phyloP scores from a whole-genome alignment of 352 stramenopile genomes.

The Thalassiosira pacifica region DNA sequence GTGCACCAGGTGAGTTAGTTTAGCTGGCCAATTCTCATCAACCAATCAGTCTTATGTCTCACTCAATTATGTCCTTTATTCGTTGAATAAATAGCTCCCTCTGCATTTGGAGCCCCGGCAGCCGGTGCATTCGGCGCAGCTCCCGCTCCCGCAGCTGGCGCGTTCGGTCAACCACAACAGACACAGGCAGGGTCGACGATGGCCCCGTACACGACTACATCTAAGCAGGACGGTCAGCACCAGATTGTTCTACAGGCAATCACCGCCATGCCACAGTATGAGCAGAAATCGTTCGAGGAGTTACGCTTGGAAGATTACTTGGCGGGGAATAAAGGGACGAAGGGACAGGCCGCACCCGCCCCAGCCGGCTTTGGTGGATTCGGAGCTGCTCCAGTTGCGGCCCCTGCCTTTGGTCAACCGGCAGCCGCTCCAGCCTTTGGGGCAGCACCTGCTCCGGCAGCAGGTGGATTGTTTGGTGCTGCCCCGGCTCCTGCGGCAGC shows the following conservation, averaged over 20 bases:
- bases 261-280: constrained; percentile 85
- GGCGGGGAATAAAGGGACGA: constrained; percentile 77
- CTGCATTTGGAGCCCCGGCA: constrained; percentile 22
- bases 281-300: constrained; percentile 87
- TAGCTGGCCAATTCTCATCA: neutral
- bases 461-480: constrained; percentile 63
- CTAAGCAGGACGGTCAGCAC: constrained; percentile 72
- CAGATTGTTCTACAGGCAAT: constrained; percentile 85
- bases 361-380: constrained; percentile 59
- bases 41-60: no score
- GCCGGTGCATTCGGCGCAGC: constrained; percentile 32
- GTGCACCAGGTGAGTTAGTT: constrained; percentile 9
- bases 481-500: constrained; percentile 43
- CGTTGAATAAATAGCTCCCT: constrained; percentile 9
- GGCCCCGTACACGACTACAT: constrained; percentile 73
- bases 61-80: neutral
- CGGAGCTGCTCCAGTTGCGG: constrained; percentile 46
- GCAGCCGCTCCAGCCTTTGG: constrained; percentile 45
- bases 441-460: constrained; percentile 37
- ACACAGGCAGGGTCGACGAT: constrained; percentile 58
- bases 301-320: constrained; percentile 87
- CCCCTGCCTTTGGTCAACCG: constrained; percentile 48
- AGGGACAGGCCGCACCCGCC: constrained; percentile 42
- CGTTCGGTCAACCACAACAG: constrained; percentile 32
- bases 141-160: constrained; percentile 17